Evolutionary conservation across 352 stramenopile genomes (phyloP), one percentile per base, ranked within the genome.

Genomic region (Pelagophyceae sp.): DNA sequence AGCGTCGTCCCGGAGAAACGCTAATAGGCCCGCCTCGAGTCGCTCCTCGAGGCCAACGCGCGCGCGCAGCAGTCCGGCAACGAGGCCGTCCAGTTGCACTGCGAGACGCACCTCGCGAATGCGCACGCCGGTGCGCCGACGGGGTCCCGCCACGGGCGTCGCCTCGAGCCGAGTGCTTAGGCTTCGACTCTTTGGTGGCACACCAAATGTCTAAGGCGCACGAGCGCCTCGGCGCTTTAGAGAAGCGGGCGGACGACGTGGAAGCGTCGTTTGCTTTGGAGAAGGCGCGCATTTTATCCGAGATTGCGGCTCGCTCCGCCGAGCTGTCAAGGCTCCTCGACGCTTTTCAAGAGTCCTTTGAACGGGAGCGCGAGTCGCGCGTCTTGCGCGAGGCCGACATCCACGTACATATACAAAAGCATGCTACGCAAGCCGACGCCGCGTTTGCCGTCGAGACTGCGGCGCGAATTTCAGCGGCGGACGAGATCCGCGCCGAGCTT

Each of bases 321-420:
- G 17, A 58, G 2, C 38, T 74, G 5, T 74, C 67, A 1, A 74
- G 29, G 35, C 23, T 74, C 15, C 38, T 74, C 33, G 67, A 74
- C 67, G 67, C 51, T 33, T 74, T 74, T 37, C 35, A 58, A 11
- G 33, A 6, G 15, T 33, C 67, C 35, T 74, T 74, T 37, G 35
- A 58, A 1, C 3, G 33, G 35, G 67, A 74, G 67, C 27, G 33
- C 35, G 3, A 58, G 67, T 0, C 17, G 27, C 67, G 67, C 11
- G 11, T 58, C 35, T 2, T 25, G 33, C 67, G 67, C 67, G 67
- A 74, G 67, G 67, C 6, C 11, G n/a, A 2, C 15, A 74, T 74
- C 33, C 25, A 1, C 2, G 31, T 2, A 1, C 67, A 74, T 23
- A 74, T 74, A 37, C 35, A 74, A 1, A 33, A 74, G 38, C 67